Evolutionary conservation across 768 basidiomycete genomes (phyloP).

Genomic region (Boletus edulis): DNA sequence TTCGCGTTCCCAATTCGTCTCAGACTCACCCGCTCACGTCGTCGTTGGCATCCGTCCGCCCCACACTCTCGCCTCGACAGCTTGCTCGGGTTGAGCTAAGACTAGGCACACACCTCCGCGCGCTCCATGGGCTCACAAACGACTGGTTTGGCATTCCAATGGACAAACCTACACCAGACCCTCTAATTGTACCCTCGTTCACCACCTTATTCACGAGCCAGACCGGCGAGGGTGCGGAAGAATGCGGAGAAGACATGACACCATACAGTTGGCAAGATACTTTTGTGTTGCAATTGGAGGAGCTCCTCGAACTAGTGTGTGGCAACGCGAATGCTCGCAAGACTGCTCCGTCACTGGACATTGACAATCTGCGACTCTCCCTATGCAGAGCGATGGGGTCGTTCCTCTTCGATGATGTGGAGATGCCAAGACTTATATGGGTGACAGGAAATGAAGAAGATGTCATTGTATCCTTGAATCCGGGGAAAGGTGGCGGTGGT

Average conservation of each 20-base stretch:
- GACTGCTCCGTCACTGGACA: constrained; percentile 14
- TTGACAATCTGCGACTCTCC: constrained; percentile 42
- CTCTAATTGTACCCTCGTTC: constrained; percentile 28
- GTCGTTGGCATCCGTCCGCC: constrained; percentile 37
- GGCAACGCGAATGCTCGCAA: constrained; percentile 13
- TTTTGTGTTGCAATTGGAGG: constrained; percentile 60
- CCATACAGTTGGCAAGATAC: constrained; percentile 74
- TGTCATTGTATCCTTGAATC: constrained; percentile 46
- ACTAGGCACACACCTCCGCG: constrained; percentile 57
- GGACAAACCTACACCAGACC: constrained; percentile 24
- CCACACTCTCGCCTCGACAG: constrained; percentile 36
- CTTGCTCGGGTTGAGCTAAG: constrained; percentile 52
- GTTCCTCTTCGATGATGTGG: constrained; percentile 76
- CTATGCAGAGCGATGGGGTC: constrained; percentile 71
- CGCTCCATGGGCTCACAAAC: constrained; percentile 71
- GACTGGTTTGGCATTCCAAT: constrained; percentile 70
- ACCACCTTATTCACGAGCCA: constrained; percentile 1
- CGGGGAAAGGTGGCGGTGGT: constrained; percentile 6
- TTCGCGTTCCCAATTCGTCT: constrained; percentile 36
- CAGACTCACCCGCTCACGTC: constrained; percentile 28
- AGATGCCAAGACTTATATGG: constrained; percentile 66
- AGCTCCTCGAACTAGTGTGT: constrained; percentile 46
- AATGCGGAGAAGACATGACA: constrained; percentile 23
- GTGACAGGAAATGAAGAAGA: constrained; percentile 59
- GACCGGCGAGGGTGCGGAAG: constrained; percentile 6